Conservation (phyloP, 2,329 filamentous ascomycete genomes). For the Dothistroma septosporum region DNA sequence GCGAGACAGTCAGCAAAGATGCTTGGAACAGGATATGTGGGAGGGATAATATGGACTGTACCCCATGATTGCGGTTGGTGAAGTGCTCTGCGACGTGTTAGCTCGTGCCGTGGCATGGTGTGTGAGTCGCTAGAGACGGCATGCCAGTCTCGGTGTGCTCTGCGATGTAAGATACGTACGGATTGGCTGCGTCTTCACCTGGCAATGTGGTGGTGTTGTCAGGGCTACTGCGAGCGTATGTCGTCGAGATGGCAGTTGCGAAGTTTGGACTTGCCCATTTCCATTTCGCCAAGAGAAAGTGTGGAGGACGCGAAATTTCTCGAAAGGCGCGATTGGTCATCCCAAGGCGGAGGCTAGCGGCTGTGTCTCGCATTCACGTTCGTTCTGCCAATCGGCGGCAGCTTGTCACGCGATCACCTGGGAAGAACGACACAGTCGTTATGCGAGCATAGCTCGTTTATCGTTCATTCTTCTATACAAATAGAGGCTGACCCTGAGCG, state of each 20-base stretch:
- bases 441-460: not conserved
- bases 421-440: not conserved
- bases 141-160: not conserved
- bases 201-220: constrained; percentile 16
- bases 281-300: not conserved
- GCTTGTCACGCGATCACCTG: not conserved
- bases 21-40: constrained; percentile 8
- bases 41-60: constrained; percentile 35
- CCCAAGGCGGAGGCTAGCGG: not conserved
- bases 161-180: constrained; percentile 11
- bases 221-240: constrained; percentile 20
- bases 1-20: constrained; percentile 35
- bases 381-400: not conserved
- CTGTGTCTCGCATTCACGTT: not conserved
- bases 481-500: constrained; percentile 20
- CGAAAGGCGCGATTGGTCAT: not conserved
- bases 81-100: constrained; percentile 11
- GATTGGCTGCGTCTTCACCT: constrained; percentile 22
- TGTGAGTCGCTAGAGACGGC: not conserved
- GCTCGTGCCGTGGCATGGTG: not conserved
- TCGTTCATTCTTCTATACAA: constrained; percentile 17
- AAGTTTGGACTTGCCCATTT: not conserved
- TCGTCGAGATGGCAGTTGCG: not conserved
- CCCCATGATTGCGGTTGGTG: constrained; percentile 51
- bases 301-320: not conserved